Evolutionary conservation across 2,329 filamentous ascomycete genomes (phyloP).

Genomic region (Phialophora tarda): DNA sequence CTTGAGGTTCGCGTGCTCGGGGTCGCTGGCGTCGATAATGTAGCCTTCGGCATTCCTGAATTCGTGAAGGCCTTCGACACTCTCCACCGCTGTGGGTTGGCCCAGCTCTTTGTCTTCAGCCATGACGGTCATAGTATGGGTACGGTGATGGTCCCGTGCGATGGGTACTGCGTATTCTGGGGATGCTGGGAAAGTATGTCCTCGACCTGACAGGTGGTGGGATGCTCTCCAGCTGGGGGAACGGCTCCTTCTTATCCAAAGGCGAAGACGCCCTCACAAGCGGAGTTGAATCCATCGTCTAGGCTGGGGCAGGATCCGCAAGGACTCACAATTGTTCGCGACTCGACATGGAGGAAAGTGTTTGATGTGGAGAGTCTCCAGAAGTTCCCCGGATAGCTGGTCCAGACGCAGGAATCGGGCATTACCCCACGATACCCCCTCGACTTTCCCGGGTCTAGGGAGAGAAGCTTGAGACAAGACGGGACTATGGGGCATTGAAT

Average conservation of each 20-base stretch:
- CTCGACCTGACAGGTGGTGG: not conserved
- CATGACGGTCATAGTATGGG: conserved; percentile 15
- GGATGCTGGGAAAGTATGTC: not conserved
- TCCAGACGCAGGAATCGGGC: conserved; percentile 5
- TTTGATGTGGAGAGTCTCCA: not conserved
- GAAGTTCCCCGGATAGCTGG: conserved; percentile 14
- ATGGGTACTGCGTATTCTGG: not conserved
- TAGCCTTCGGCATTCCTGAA: conserved; percentile 44
- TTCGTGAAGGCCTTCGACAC: conserved; percentile 34
- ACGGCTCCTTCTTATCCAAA: conserved; percentile 6
- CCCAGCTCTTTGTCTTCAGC: conserved; percentile 33
- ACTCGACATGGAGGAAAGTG: not conserved
- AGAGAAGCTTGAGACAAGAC: not conserved
- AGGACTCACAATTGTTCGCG: not conserved
- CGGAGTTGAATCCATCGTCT: not conserved
- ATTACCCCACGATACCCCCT: conserved; percentile 13
- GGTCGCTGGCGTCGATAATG: conserved; percentile 43
- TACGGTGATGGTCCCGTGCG: not conserved
- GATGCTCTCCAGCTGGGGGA: conserved; percentile 11
- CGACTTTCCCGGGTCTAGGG: conserved; percentile 8
- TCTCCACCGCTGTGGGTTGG: conserved; percentile 21
- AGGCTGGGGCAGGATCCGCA: conserved; percentile 7
- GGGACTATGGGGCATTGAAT: too few species aligned
- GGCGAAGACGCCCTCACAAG: not conserved
- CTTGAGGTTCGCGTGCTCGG: conserved; percentile 42